phyloP scores from a whole-genome alignment of 78 protist species.

The Polysphondylium violaceum region DNA sequence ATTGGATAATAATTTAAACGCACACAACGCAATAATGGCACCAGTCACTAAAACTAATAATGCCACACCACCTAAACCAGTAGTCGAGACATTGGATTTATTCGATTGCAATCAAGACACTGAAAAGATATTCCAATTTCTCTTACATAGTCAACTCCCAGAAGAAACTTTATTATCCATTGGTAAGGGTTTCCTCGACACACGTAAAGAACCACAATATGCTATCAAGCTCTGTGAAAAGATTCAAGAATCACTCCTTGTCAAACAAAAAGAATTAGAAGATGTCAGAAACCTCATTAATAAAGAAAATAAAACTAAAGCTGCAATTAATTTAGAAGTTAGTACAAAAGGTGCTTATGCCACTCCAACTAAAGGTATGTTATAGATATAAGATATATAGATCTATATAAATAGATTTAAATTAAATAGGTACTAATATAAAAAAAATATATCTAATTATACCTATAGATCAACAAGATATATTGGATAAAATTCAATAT shows the following conservation, averaged over 20 bases:
- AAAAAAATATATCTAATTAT: background rate
- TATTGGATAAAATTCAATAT: background rate
- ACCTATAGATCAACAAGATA: background rate
- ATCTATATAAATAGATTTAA: too few relatives aligned
- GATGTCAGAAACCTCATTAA: background rate
- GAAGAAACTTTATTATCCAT: background rate
- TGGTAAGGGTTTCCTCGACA: background rate
- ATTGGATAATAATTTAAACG: too few relatives aligned
- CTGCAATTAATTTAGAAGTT: background rate
- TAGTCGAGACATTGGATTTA: too few relatives aligned
- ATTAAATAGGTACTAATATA: background rate
- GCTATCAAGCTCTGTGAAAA: constrained; percentile 15
- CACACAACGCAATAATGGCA: too few relatives aligned
- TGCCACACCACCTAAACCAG: too few relatives aligned
- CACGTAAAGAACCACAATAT: background rate
- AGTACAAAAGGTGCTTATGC: background rate
- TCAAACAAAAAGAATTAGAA: background rate
- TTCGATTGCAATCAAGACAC: background rate
- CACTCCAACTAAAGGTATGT: background rate
- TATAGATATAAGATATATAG: too few relatives aligned
- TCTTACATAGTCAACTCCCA: background rate
- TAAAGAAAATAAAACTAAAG: background rate
- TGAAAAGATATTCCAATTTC: background rate
- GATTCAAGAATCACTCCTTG: background rate
- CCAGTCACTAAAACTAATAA: too few relatives aligned